phyloP scores from a whole-genome alignment of 1,284 basidiomycete species.

The Sphaerobolus stellatus region DNA sequence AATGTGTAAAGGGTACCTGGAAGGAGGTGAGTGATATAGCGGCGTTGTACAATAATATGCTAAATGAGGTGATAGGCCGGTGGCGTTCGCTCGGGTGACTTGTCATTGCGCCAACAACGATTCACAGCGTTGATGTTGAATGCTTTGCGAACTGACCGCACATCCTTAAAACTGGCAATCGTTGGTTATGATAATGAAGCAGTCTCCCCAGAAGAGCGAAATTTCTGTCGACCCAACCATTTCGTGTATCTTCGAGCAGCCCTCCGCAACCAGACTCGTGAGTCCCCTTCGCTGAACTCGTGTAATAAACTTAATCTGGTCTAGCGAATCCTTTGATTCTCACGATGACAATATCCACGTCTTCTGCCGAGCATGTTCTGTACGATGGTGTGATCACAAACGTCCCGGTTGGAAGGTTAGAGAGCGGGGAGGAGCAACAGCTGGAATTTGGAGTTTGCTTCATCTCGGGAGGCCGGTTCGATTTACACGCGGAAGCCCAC shows the following conservation, averaged over 20 bases:
- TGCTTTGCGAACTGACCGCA: slow-evolving; percentile 63
- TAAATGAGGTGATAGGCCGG: slow-evolving; percentile 52
- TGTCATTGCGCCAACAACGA: slow-evolving; percentile 74
- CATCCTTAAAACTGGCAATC: slow-evolving; percentile 59
- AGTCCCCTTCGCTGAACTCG: background rate
- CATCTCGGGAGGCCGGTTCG: slow-evolving; percentile 71
- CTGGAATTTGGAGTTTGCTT: slow-evolving; percentile 70
- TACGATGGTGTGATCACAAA: slow-evolving; percentile 65
- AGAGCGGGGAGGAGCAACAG: slow-evolving; percentile 49
- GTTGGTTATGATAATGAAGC: slow-evolving; percentile 29
- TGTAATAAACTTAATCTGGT: slow-evolving; percentile 13
- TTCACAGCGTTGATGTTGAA: slow-evolving; percentile 78
- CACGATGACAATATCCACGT: slow-evolving; percentile 52
- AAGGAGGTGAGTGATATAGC: slow-evolving; percentile 59
- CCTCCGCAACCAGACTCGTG: slow-evolving; percentile 50
- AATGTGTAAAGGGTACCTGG: slow-evolving; percentile 71
- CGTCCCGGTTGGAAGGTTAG: slow-evolving; percentile 58
- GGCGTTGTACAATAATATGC: background rate
- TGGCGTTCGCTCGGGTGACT: slow-evolving; percentile 67
- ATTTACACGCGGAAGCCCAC: slow-evolving; percentile 50
- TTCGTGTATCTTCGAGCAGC: slow-evolving; percentile 56
- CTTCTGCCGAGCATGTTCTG: slow-evolving; percentile 63
- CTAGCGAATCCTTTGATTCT: slow-evolving; percentile 52
- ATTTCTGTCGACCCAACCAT: slow-evolving; percentile 50
- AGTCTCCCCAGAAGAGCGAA: slow-evolving; percentile 37